Conservation (phyloP, 768 basidiomycete genomes). For the Mycena vitilis region DNA sequence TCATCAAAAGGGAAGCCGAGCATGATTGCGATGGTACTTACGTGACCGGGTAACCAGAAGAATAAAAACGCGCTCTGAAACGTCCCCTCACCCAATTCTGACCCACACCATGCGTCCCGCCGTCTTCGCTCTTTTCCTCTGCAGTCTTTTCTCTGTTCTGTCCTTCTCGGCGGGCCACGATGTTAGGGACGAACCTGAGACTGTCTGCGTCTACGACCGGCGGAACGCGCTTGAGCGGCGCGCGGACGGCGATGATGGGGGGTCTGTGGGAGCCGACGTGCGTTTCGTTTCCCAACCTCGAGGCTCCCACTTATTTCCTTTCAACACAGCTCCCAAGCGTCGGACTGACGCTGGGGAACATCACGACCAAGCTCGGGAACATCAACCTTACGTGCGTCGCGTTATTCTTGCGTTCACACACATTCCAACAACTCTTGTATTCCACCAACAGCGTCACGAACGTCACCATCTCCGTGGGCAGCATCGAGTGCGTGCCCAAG, state of each 20-base stretch:
- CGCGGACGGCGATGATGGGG: constrained; percentile 28
- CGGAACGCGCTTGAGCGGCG: constrained; percentile 27
- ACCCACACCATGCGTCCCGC: constrained; percentile 20
- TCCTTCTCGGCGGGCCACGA: constrained; percentile 17
- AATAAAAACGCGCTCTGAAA: too few species aligned
- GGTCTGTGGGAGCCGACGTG: constrained; percentile 27
- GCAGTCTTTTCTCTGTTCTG: constrained; percentile 20
- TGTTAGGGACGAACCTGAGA: constrained; percentile 25
- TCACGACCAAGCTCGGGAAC: constrained; percentile 36
- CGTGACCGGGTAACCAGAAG: too few species aligned
- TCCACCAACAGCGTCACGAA: constrained; percentile 33
- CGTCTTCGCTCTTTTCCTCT: constrained; percentile 23
- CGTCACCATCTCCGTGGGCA: constrained; percentile 35
- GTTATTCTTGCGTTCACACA: not conserved
- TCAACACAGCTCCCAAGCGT: constrained; percentile 28
- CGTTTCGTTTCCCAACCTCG: not conserved
- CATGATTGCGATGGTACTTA: too few species aligned
- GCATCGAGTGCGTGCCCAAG: constrained; percentile 35
- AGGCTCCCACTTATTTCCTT: not conserved
- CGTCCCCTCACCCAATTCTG: too few species aligned
- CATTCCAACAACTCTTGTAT: not conserved
- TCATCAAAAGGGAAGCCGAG: too few species aligned
- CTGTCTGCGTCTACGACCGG: constrained; percentile 32
- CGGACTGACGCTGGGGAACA: constrained; percentile 34
- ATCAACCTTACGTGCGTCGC: constrained; percentile 35